phyloP scores from a whole-genome alignment of 805 yeast species.

The Pichia sporocuriosa region DNA sequence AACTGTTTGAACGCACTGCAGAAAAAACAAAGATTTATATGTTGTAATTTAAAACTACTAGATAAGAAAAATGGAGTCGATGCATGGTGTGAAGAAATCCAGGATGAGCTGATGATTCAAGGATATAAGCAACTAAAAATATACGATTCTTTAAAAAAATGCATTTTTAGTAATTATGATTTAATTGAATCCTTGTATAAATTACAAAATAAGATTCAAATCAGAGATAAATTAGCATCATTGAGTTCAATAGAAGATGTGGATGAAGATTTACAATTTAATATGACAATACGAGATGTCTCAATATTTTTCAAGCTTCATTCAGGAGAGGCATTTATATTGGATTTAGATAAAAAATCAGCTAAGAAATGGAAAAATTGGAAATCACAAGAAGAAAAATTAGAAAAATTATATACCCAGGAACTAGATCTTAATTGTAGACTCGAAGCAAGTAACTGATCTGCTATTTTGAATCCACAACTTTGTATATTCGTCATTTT shows the following conservation, averaged over 20 bases:
- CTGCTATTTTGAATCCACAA: constrained; percentile 24
- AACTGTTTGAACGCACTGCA: constrained; percentile 37
- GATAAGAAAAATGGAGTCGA: constrained; percentile 24
- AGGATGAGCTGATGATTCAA: constrained; percentile 7
- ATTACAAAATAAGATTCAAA: constrained; percentile 31
- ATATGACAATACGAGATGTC: constrained; percentile 49
- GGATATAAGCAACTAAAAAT: not conserved
- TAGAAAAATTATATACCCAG: constrained; percentile 10
- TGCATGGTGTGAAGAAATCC: constrained; percentile 30
- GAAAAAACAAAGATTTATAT: constrained; percentile 28
- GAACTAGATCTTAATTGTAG: constrained; percentile 10
- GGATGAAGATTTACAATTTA: constrained; percentile 36
- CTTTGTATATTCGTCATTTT: not conserved
- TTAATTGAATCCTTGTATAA: constrained; percentile 18
- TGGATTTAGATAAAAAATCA: constrained; percentile 47
- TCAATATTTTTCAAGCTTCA: constrained; percentile 40
- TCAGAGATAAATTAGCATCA: constrained; percentile 27
- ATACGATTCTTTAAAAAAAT: constrained; percentile 1
- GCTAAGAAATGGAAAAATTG: constrained; percentile 38
- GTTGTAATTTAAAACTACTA: constrained; percentile 37
- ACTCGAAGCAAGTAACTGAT: constrained; percentile 15
- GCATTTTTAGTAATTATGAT: constrained; percentile 9
- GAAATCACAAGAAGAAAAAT: constrained; percentile 26
- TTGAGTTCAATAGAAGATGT: constrained; percentile 34
- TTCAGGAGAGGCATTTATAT: constrained; percentile 22